Base-by-base conservation (phyloP, 2,329 filamentous ascomycete species). In the Penicillium sp. region DNA sequence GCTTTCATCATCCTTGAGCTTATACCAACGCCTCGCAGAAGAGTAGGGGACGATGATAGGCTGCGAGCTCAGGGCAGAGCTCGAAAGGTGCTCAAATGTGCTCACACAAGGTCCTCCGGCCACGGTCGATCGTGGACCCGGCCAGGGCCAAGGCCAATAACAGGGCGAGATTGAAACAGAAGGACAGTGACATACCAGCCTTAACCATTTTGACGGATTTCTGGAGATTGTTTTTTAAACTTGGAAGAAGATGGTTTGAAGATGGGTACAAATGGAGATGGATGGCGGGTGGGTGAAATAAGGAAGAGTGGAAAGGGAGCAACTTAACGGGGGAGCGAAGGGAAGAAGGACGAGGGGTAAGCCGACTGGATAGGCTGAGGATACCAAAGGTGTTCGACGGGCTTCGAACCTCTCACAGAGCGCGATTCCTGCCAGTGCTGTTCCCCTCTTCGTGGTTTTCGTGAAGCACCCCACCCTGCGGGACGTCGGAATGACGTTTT, bases 141-240 rank as follows among this genome's bases (percentile, higher is more conserved):
- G 58, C 55, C 46, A 59, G 46, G 57, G 46, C 48, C 51, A 56
- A 63, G 29, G 51, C 66, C 65, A 62, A 65, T 66, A 64, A 67
- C 64, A 64, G 59, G 47, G 52, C 51, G 30, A 41, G 21, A 35
- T 58, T 55, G 70, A 69, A 65, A 68, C 60, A 61, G 57, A 64
- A 64, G 30, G 58, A 55, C 55, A 21, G 19, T 44, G 38, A 87
- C 91, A 78, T 88, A 96, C 92, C 92, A 84, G 94, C 93, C 88
- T 97, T 97, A 86, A 97, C 93, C 93, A 97, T 97, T 89, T 89
- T 97, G 90, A 84, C 83, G 84, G 83, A 60, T 64, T 71, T 70
- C 48, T 58, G 63, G n/a, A 65, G 62, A 65, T 65, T 19, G 21
- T 54, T 52, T 13, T 56, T 62, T 56, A 65, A 63, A 56, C 44